Conservation (phyloP, 257 asterid genomes). For the Cynanchum wilfordii region DNA sequence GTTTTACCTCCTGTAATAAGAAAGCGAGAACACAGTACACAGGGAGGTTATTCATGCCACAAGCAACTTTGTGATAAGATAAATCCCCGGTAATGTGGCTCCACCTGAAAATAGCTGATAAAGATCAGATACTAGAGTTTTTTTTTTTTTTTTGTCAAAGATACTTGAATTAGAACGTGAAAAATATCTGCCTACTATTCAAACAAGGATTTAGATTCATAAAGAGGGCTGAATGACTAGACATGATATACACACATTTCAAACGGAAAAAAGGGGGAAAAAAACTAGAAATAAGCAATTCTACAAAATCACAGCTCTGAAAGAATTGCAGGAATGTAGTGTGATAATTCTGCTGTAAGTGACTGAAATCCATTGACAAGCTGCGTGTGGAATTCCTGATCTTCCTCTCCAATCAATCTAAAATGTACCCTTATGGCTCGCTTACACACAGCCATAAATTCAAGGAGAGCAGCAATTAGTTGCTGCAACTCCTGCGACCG, state of each 20-base stretch:
- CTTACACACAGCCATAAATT: slow-evolving; percentile 98
- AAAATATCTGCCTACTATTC: not conserved
- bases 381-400: slow-evolving; percentile 95
- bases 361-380: slow-evolving; percentile 98
- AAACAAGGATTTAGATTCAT: not conserved
- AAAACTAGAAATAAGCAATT: not conserved
- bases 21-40: not conserved
- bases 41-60: not conserved
- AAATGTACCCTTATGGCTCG: slow-evolving; percentile 97
- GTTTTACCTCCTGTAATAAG: no score
- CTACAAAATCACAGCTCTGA: slow-evolving; percentile 65
- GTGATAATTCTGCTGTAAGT: slow-evolving; percentile 95
- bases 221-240: slow-evolving; percentile 1
- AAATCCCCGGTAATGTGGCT: not conserved
- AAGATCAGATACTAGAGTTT: not conserved
- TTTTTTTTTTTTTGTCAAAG: no score
- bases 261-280: not conserved
- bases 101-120: not conserved
- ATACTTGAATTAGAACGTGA: not conserved
- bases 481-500: slow-evolving; percentile 97
- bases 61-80: not conserved
- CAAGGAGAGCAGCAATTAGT: slow-evolving; percentile 91
- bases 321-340: slow-evolving; percentile 98
- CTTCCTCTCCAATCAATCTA: slow-evolving; percentile 92
- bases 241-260: slow-evolving; percentile 14